A percentile compares a stretch with the other conserved stretches of the same genome.
Conservation (phyloP, 2,329 filamentous ascomycete species). For the Neofusicoccum ribis region DNA sequence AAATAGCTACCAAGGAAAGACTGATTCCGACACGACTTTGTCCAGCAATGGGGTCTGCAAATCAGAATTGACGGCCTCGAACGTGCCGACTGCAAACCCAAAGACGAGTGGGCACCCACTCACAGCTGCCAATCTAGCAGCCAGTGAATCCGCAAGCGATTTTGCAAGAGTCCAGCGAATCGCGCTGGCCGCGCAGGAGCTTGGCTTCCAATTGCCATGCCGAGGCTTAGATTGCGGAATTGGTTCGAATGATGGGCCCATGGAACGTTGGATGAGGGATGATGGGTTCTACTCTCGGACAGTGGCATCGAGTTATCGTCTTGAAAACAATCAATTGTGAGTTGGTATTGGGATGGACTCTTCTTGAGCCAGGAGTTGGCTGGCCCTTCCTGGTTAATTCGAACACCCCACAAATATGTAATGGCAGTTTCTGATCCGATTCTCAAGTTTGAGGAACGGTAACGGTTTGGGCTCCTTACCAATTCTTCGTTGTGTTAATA, state of each 20-base stretch:
- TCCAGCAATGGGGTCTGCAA: too few relatives aligned
- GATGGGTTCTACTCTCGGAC: not conserved
- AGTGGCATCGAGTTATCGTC: not conserved
- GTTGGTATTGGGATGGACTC: not conserved
- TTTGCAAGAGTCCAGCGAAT: not conserved
- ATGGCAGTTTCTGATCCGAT: too few relatives aligned
- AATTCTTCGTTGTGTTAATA: not conserved
- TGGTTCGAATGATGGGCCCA: not conserved
- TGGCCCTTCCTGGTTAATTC: too few relatives aligned
- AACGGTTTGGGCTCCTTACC: too few relatives aligned
- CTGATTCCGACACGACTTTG: too few relatives aligned
- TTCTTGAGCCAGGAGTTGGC: too few relatives aligned
- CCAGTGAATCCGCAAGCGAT: not conserved
- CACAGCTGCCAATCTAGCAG: not conserved
- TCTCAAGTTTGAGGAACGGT: too few relatives aligned
- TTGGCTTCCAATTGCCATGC: not conserved
- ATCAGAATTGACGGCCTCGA: too few relatives aligned
- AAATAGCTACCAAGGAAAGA: too few relatives aligned
- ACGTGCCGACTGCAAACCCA: too few relatives aligned
- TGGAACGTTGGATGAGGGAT: not conserved
- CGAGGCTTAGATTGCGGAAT: not conserved
- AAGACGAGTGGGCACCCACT: not conserved
- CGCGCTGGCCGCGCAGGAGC: not conserved
- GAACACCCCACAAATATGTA: too few relatives aligned
- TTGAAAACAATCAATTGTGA: not conserved